Base-by-base conservation (phyloP, 441 rosid species). In the Pelargonium citronellum region DNA sequence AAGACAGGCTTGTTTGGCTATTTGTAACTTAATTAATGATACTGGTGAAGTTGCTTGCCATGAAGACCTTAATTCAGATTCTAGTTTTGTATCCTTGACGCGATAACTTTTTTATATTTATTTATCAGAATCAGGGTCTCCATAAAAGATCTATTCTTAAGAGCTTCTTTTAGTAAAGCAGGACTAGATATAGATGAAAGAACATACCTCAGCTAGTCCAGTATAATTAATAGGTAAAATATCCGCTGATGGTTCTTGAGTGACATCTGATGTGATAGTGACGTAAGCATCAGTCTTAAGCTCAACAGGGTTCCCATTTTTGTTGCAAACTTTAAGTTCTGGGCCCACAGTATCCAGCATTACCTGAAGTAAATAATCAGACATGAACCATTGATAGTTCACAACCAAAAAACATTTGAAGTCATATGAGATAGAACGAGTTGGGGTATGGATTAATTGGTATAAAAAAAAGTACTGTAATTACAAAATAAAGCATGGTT, bases 291-390 rank as follows among this genome's bases (percentile, higher is more conserved):
- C 72, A 0, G 65, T 74, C 68, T 51, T 67, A 34, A 75, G 71
- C 15, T 71, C 71, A 19, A 75, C 1, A 3, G 75, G 72, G 63
- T 71, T 62, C 6, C 78, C 78, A 27, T 68, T 60, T 46, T 53
- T 24, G 71, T 75, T 75, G 70, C 64, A 67, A 51, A 75, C 74
- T 67, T 71, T 74, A 67, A 75, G 75, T 65, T 75, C 78, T 17
- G 78, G 78, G 41, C 78, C 78, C 1, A 68, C 72, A 5, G 78
- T 75, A 27, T 75, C 78, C 75, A 75, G 68, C 74, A 75, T 75
- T 22, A 75, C 64, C 78, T 75, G 71, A 43, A 47, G 55, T 7
- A 49, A 34, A 20, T 39, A 12, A 63, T 67, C 37, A 39, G 65
- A 13, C 27, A 58, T 5, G 16, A 43, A 60, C 9, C 6, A 12